Evolutionary conservation across 148 eudicot genomes (phyloP).

Genomic region (Euryodendron excelsum): DNA sequence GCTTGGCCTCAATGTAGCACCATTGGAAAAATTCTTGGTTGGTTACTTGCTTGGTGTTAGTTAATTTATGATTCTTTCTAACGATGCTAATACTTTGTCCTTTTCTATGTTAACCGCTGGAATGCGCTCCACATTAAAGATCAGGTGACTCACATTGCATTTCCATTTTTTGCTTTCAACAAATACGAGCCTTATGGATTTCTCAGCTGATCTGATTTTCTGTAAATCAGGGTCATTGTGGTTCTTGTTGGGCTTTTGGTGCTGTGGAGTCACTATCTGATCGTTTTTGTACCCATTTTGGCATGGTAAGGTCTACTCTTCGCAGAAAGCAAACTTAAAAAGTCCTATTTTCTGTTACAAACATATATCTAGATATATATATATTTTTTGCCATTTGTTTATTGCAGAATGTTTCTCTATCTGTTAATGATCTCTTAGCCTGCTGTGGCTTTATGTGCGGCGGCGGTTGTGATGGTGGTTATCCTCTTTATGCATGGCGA

Average conservation of each 20-base stretch:
- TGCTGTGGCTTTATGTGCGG: slow-evolving; percentile 97
- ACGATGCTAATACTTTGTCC: slow-evolving; percentile 26
- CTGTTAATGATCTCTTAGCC: slow-evolving; percentile 89
- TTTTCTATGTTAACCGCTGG: slow-evolving; percentile 12
- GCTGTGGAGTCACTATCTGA: slow-evolving; percentile 90
- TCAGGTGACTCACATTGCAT: slow-evolving; percentile 43
- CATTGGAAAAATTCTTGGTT: slow-evolving; percentile 77
- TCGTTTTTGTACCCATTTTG: slow-evolving; percentile 78
- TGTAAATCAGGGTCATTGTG: slow-evolving; percentile 80
- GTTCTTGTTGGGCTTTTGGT: slow-evolving; percentile 99
- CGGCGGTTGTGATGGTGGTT: slow-evolving; percentile 86
- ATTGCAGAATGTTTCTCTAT: slow-evolving; percentile 65
- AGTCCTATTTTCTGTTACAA: not conserved
- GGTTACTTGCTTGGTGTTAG: slow-evolving; percentile 24
- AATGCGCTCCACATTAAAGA: slow-evolving; percentile 35
- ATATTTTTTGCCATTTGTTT: not conserved
- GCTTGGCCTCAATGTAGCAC: slow-evolving; percentile 84
- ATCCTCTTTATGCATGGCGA: slow-evolving; percentile 77
- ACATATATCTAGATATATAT: not conserved
- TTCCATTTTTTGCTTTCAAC: not conserved
- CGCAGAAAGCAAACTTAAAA: not conserved
- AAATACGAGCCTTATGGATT: not conserved
- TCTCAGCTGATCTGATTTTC: slow-evolving; percentile 16
- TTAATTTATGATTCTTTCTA: slow-evolving; percentile 1
- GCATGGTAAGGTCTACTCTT: slow-evolving; percentile 39